Percentiles rank a stretch among this genome's conserved stretches.
These are phyloP conservation scores for Bertia moriformis DNA, from an alignment of 2,329 filamentous ascomycete species.

Conservation along the genomic window DNA sequence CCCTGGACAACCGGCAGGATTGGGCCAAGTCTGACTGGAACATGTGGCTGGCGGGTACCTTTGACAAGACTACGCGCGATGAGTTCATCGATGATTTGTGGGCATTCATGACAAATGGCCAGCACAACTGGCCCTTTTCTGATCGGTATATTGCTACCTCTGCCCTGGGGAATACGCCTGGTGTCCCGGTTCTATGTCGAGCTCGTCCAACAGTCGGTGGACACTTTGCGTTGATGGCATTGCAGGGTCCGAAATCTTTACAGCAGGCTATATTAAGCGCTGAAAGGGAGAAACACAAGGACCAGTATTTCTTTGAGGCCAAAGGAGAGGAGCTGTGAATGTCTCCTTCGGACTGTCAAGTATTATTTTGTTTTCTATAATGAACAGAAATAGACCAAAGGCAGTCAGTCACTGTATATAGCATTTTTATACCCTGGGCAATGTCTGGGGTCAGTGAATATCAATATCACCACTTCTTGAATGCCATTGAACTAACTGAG, in stretches of 20 bases:
- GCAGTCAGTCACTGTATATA: too few species aligned
- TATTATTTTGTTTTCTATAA: too few species aligned
- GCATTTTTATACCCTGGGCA: too few species aligned
- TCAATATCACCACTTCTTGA: too few species aligned
- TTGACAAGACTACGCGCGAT: slow-evolving; percentile 4
- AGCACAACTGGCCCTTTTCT: slow-evolving; percentile 25
- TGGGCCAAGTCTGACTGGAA: slow-evolving; percentile 28
- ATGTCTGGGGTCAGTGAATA: too few species aligned
- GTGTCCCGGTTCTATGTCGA: slow-evolving; percentile 15
- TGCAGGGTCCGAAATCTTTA: slow-evolving; percentile 10
- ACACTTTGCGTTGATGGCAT: slow-evolving; percentile 23
- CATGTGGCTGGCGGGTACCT: slow-evolving; percentile 19
- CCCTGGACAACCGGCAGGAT: slow-evolving; percentile 20
- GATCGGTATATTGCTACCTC: slow-evolving; percentile 22
- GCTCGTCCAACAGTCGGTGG: slow-evolving; percentile 24
- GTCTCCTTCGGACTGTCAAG: too few species aligned
- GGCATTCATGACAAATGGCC: slow-evolving; percentile 22
- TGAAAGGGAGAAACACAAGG: too few species aligned
- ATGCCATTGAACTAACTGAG: too few species aligned
- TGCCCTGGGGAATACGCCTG: slow-evolving; percentile 13
- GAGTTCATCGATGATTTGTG: slow-evolving; percentile 22
- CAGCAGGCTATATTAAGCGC: too few species aligned
- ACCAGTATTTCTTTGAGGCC: too few species aligned
- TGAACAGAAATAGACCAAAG: too few species aligned
- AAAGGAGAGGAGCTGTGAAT: too few species aligned